Percentiles rank a stretch among this genome's conserved stretches.
Conservation (phyloP, 805 yeast species). For the Kluyveromyces starmeri region DNA sequence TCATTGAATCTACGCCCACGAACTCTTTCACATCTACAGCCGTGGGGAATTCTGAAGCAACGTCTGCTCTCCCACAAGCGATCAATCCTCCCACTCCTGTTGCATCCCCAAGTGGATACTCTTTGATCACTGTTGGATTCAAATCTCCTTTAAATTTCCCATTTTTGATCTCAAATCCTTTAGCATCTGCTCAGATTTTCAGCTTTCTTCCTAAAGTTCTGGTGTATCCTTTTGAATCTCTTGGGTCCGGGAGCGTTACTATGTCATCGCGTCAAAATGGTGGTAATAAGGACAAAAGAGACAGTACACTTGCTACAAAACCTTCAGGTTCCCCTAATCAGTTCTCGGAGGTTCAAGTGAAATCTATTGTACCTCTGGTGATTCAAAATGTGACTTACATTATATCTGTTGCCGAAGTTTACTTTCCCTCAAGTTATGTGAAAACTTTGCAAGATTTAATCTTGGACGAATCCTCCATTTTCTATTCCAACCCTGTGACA, state of each 20-base stretch:
- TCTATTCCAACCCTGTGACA: slow-evolving; percentile 53
- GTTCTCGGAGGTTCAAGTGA: slow-evolving; percentile 38
- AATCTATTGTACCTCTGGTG: slow-evolving; percentile 68
- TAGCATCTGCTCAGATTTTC: slow-evolving; percentile 61
- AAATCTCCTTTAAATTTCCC: slow-evolving; percentile 69
- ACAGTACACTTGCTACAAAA: neutral
- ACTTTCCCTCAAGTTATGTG: slow-evolving; percentile 55
- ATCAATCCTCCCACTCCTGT: slow-evolving; percentile 31
- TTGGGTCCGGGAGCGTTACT: slow-evolving; percentile 2
- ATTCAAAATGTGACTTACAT: slow-evolving; percentile 49
- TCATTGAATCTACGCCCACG: slow-evolving; percentile 16
- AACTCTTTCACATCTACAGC: slow-evolving; percentile 30
- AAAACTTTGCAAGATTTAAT: slow-evolving; percentile 41
- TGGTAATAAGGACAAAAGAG: neutral
- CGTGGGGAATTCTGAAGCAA: slow-evolving; percentile 26
- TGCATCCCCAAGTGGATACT: slow-evolving; percentile 19
- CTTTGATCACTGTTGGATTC: slow-evolving; percentile 34
- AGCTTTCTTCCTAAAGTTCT: slow-evolving; percentile 66
- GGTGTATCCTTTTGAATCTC: slow-evolving; percentile 44
- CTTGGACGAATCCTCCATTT: slow-evolving; percentile 40
- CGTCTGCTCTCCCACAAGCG: slow-evolving; percentile 33
- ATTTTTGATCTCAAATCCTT: slow-evolving; percentile 73
- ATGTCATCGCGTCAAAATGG: neutral
- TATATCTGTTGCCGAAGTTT: slow-evolving; percentile 79
- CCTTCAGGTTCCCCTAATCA: neutral